Conservation (phyloP, 805 yeast genomes). For the Metschnikowia noctiluminum region DNA sequence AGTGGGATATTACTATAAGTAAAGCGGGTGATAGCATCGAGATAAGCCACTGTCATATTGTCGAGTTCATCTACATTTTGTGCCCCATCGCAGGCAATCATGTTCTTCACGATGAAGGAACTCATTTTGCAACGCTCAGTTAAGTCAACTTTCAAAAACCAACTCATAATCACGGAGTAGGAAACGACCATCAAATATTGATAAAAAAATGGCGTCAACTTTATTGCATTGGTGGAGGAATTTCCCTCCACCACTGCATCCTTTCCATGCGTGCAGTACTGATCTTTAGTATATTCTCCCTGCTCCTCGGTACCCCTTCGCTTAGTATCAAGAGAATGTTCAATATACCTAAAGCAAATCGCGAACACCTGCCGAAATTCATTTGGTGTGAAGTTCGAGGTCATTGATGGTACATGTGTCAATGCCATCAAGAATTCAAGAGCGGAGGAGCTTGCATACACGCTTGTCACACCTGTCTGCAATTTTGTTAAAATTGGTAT, state of each 20-base stretch:
- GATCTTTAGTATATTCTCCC: background rate
- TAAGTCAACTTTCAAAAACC: constrained; percentile 66
- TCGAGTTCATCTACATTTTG: constrained; percentile 31
- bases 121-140: constrained; percentile 57
- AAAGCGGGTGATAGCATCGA: constrained; percentile 67
- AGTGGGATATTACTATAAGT: constrained; percentile 62
- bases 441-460: constrained; percentile 67
- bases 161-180: constrained; percentile 61
- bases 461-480: constrained; percentile 70
- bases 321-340: constrained; percentile 57
- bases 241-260: constrained; percentile 51
- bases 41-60: constrained; percentile 56
- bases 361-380: constrained; percentile 81
- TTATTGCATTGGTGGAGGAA: constrained; percentile 49
- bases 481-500: constrained; percentile 67
- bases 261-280: constrained; percentile 29
- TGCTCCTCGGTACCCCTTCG: constrained; percentile 19
- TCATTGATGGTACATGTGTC: constrained; percentile 61
- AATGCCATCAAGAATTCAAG: constrained; percentile 70
- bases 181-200: constrained; percentile 63
- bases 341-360: constrained; percentile 75
- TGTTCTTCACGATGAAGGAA: constrained; percentile 58
- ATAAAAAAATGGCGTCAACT: constrained; percentile 49
- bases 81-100: constrained; percentile 35
- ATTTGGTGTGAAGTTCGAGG: constrained; percentile 69